Evolutionary conservation across 495 filamentous ascomycete genomes (phyloP), one percentile per base, ranked within the genome.

Genomic region (Xylaria cubensis): DNA sequence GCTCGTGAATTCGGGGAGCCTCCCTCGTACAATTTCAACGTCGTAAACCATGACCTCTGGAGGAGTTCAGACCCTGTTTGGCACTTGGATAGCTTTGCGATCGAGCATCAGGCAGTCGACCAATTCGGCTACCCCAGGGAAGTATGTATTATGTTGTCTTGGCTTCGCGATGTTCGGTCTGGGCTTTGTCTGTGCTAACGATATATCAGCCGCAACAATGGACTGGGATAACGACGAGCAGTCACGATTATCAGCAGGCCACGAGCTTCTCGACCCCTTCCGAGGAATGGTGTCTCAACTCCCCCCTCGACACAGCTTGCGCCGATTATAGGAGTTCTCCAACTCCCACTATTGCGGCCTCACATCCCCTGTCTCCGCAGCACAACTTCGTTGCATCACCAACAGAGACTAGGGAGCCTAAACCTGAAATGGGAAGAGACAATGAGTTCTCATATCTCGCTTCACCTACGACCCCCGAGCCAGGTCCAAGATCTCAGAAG

Each of bases 301-400:
- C 32, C 4, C 3, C 65, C 9, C 36, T 67, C 50, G 50, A 56
- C 34, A 12, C 65, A 12, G 6, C 50, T 1, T 67, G 17, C 42
- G 34, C 56, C n/a, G 32, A 32, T 5, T 56, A 26, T 21, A 32
- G 12, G 13, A n/a, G 26, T 12, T 12, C 12, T n/a, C 19, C 65
- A 9, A 36, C 50, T 17, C 36, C 65, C 50, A 19, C 36, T 10
- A 44, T 24, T 2, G 34, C 65, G 50, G 26, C 48, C 26, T 9
- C 56, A 32, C 44, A 67, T 19, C 50, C 50, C 15, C 50, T n/a
- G 12, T 41, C 50, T 3, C 48, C 65, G 36, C 65, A 67, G 21
- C 17, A 41, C 13, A 3, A 15, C 8, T 29, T 56, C 7, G 19
- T 12, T 6, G 1, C 19, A 29, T 29, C 26, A 24, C 21, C 32